A percentile compares a stretch with the other conserved stretches of the same genome.
These are phyloP conservation scores for Lasiosphaeris hirsuta DNA, from an alignment of 495 filamentous ascomycete genomes.

Conservation along the genomic window DNA sequence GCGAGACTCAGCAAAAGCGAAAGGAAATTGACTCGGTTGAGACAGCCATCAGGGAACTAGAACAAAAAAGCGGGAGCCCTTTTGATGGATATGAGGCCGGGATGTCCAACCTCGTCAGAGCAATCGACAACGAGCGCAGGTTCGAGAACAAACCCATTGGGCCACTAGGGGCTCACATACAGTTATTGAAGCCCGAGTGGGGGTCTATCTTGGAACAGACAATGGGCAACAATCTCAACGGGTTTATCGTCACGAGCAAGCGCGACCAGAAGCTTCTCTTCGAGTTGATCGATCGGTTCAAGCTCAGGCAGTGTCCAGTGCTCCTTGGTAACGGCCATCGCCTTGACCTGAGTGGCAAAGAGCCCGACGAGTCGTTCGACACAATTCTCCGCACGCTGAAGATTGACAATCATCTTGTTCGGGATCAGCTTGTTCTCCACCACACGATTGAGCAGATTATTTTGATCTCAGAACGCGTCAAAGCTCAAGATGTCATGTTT, in stretches of 20 bases:
- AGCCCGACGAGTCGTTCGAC: conserved; percentile 68
- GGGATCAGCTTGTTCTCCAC: conserved; percentile 78
- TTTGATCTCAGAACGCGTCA: conserved; percentile 61
- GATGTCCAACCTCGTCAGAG: conserved; percentile 60
- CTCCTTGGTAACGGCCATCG: conserved; percentile 58
- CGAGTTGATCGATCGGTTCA: conserved; percentile 57
- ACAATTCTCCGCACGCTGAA: conserved; percentile 78
- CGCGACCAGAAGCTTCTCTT: conserved; percentile 62
- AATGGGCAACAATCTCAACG: conserved; percentile 60
- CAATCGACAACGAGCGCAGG: conserved; percentile 61
- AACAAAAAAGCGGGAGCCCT: conserved; percentile 28
- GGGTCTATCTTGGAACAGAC: conserved; percentile 73
- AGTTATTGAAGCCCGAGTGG: conserved; percentile 77
- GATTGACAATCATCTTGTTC: conserved; percentile 75
- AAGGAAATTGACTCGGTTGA: conserved; percentile 50
- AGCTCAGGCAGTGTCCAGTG: conserved; percentile 54
- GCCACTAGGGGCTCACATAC: conserved; percentile 74
- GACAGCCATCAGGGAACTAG: conserved; percentile 31
- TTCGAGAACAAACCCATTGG: conserved; percentile 76
- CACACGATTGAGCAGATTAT: conserved; percentile 80
- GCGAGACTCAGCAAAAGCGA: conserved; percentile 39
- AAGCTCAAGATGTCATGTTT: conserved; percentile 70
- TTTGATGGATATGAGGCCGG: conserved; percentile 55
- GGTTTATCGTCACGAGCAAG: conserved; percentile 77
- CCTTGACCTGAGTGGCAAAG: conserved; percentile 62